Evolutionary conservation across 1,284 basidiomycete species (phyloP).

Genomic region (Hymenochaete sp.): DNA sequence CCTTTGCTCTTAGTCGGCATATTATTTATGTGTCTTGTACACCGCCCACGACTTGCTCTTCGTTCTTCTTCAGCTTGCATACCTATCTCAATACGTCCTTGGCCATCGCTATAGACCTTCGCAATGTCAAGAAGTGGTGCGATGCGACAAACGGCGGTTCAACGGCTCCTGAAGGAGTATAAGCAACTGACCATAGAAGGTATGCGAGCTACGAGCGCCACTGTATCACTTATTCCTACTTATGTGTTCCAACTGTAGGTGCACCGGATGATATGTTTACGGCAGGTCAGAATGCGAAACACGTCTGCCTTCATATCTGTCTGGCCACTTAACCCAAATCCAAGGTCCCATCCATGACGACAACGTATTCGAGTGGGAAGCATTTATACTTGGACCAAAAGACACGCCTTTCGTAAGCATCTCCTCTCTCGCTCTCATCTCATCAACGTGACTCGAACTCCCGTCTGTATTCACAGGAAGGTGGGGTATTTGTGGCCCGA

Average conservation of each 20-base stretch:
- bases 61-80: not conserved
- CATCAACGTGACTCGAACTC: not conserved
- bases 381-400: slow-evolving; percentile 91
- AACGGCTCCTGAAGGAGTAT: slow-evolving; percentile 89
- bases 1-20: no score
- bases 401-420: slow-evolving; percentile 88
- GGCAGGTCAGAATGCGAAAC: slow-evolving; percentile 46
- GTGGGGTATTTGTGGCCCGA: slow-evolving; percentile 90
- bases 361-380: slow-evolving; percentile 98
- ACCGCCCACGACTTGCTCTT: not conserved
- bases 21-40: no score
- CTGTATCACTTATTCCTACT: slow-evolving; percentile 19
- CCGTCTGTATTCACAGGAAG: slow-evolving; percentile 53
- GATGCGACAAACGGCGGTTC: slow-evolving; percentile 65
- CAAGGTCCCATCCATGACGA: slow-evolving; percentile 84
- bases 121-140: no score
- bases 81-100: no score
- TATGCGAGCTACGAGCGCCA: slow-evolving; percentile 19
- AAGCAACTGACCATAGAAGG: slow-evolving; percentile 71
- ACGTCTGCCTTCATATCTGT: slow-evolving; percentile 9
- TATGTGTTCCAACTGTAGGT: no score
- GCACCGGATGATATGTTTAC: slow-evolving; percentile 91
- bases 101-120: no score
- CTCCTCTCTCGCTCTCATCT: not conserved
- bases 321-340: slow-evolving; percentile 6